phyloP scores from a whole-genome alignment of 2,329 filamentous ascomycete genomes.

The Stagonosporopsis rhizophila region DNA sequence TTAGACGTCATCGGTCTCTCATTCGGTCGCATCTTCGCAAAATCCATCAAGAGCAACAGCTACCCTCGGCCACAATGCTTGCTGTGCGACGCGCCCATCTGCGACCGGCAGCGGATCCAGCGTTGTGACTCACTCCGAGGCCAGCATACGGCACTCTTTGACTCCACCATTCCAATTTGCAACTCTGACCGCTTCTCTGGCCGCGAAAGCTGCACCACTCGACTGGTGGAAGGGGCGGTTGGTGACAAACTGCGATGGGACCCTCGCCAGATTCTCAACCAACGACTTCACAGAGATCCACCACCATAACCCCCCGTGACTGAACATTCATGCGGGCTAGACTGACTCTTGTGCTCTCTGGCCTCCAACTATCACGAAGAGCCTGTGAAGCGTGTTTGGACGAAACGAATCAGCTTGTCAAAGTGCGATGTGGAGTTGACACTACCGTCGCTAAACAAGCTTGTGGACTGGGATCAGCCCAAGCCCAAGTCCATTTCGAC shows the following conservation, averaged over 20 bases:
- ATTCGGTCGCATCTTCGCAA: conserved; percentile 12
- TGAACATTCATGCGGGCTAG: conserved; percentile 37
- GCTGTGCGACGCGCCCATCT: conserved; percentile 16
- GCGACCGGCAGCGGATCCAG: conserved; percentile 16
- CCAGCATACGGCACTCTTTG: conserved; percentile 19
- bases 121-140: conserved; percentile 31
- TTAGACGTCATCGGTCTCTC: conserved; percentile 19
- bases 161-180: conserved; percentile 15
- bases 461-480: conserved; percentile 36
- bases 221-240: too few species aligned
- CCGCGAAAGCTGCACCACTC: conserved; percentile 25
- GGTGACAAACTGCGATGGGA: conserved; percentile 29
- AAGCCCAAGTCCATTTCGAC: conserved; percentile 26
- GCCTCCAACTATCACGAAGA: conserved; percentile 35
- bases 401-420: conserved; percentile 41
- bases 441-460: conserved; percentile 26
- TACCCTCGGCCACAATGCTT: conserved; percentile 9
- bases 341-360: conserved; percentile 25
- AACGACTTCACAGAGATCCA: conserved; percentile 34
- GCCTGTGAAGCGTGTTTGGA: conserved; percentile 24
- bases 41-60: conserved; percentile 16
- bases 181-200: conserved; percentile 36
- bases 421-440: conserved; percentile 30
- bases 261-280: conserved; percentile 37
- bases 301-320: conserved; percentile 47